Evolutionary conservation across 2,329 filamentous ascomycete species (phyloP), one percentile per base, ranked within the genome.

Genomic region (Trichoderma asperellum): DNA sequence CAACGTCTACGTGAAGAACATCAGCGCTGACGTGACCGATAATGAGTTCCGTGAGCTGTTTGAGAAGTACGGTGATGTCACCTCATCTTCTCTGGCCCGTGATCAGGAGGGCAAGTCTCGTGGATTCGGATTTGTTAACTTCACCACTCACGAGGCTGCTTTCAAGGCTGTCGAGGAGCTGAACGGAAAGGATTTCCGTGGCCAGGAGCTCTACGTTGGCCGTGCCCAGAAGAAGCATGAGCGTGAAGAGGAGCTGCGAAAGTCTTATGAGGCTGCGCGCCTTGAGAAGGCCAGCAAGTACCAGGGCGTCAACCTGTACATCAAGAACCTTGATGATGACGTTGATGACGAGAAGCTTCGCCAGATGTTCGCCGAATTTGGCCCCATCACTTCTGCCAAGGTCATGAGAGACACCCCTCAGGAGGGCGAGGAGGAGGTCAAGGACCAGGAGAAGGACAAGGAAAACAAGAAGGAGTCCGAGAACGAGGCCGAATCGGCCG

Each of bases 151-250:
- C 81, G 94, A 97, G 81, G 88, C 89, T 79, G 96, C 96, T 72
- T 83, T 88, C 77, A 89, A 89, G 81, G 94, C 96, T 73, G 96
- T 98, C 70, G 94, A 97, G 0, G 91, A 94, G 74, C 89, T 99
- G 74, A 95, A 99, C 81, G 91, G 92, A 79, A 93, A 90, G 77
- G 94, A 98, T 64, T 94, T 97, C 87, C 92, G 92, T 79, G 92
- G 93, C 71, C 94, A 98, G 86, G 96, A 96, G 80, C 89, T 99
- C 71, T 99, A 99, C 79, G 96, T 99, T 75, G 96, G 96, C 75
- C 94, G 96, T 81, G 96, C 96, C 70, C 96, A 98, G 87, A 99
- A 99, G 92, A 99, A 99, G 88, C 96, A 98, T 81, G 96, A 99
- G 87, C 96, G 96, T 78, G 96, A 99, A 86, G 96, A 99, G 85